Base-by-base conservation (phyloP, 2,329 filamentous ascomycete genomes). In the Cercospora citrullina region DNA sequence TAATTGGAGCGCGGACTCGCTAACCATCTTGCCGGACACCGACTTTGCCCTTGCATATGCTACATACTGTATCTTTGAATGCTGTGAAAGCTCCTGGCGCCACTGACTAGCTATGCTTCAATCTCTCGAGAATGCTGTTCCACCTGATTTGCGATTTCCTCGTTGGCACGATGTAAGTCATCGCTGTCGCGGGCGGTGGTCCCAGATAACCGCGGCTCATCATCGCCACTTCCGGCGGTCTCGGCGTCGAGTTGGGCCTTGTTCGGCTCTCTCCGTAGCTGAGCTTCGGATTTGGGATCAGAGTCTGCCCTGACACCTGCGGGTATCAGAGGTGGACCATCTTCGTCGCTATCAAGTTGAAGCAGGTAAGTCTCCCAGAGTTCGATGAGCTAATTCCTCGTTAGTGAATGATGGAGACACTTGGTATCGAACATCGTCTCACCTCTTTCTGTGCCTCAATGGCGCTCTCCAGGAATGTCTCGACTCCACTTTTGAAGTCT, bases 401-500 rank as follows among this genome's bases (percentile, higher is more conserved):
- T 72, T 7, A 73, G 74, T 79, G 69, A 71, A 65, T 57, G 72
- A 9, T 28, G 26, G 64, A 61, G 45, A 14, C 33, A 58, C 14
- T 21, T 63, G 12, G 16, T 53, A 21, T 64, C 53, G 10, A 51
- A 14, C 12, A 28, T 23, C 23, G 53, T 80, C 87, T 80, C 79
- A 95, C 94, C 90, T 99, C 95, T 82, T 99, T 99, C 83, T 99
- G 95, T 65, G 94, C 95, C 81, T 99, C 95, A 4, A 99, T 93
- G 3, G 95, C 93, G 76, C 95, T 94, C 83, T 99, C 95, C 74
- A 99, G 81, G 81, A 97, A 99, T 1, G 95, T 99, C 83, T 99
- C 95, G 1, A 99, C 94, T 0, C 94, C 94, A 70, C 91, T 95
- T 85, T 99, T 99, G 81, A 99, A 99, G 78, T 99, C 95, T 78